phyloP scores from a whole-genome alignment of 306 rosid species.

The Casuarina glauca region DNA sequence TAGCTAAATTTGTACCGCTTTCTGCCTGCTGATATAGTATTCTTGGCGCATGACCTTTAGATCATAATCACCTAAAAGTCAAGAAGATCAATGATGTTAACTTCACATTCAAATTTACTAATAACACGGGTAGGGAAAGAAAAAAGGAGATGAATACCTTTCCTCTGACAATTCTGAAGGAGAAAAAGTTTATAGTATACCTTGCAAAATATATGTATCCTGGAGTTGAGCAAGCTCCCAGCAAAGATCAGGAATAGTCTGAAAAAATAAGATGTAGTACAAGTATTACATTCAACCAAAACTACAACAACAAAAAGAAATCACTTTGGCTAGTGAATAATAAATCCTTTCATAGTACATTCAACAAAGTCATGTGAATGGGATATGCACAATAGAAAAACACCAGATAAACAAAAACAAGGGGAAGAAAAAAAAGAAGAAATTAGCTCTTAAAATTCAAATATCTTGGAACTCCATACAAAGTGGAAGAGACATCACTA shows the following conservation, averaged over 20 bases:
- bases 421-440: neutral
- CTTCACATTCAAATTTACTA: constrained; percentile 11
- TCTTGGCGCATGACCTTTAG: constrained; percentile 99
- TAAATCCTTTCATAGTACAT: constrained; percentile 3
- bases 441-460: neutral
- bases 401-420: neutral
- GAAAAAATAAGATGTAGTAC: constrained; percentile 14
- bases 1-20: constrained; percentile 57
- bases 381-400: neutral
- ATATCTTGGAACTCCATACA: neutral
- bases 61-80: constrained; percentile 88
- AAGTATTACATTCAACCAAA: constrained; percentile 12
- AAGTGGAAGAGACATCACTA: neutral
- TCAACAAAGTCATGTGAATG: constrained; percentile 3
- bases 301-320: constrained; percentile 11
- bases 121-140: constrained; percentile 1
- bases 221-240: constrained; percentile 99
- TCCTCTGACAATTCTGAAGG: constrained; percentile 15
- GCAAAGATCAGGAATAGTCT: constrained; percentile 93
- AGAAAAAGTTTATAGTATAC: constrained; percentile 33
- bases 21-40: constrained; percentile 81
- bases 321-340: constrained; percentile 12
- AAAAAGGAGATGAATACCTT: neutral
- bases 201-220: constrained; percentile 96
- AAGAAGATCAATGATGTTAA: constrained; percentile 28